Evolutionary conservation across 192 early-diverging fungal genomes (phyloP).

Genomic region (Coemansia erecta): DNA sequence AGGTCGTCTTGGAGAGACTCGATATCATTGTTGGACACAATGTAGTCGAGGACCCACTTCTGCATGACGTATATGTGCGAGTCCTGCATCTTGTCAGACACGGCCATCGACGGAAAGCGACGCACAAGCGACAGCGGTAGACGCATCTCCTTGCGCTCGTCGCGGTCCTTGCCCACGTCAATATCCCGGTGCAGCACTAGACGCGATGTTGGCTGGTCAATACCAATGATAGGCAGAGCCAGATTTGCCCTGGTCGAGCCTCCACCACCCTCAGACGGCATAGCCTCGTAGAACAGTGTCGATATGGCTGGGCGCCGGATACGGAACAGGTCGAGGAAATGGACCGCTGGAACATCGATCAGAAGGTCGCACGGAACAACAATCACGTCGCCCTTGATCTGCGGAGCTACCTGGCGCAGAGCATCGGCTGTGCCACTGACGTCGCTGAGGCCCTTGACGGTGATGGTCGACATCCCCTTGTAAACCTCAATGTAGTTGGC

Average conservation of each 20-base stretch:
- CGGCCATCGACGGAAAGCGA: constrained; percentile 76
- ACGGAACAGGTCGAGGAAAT: constrained; percentile 82
- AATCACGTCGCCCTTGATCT: constrained; percentile 90
- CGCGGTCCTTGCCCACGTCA: constrained; percentile 4
- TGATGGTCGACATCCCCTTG: constrained; percentile 58
- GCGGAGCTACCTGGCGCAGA: constrained; percentile 72
- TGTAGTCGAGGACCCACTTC: constrained; percentile 87
- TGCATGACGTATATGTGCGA: constrained; percentile 93
- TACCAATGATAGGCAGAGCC: constrained; percentile 32
- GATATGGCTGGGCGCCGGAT: constrained; percentile 76
- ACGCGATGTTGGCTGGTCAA: constrained; percentile 52
- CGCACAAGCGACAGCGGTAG: constrained; percentile 57
- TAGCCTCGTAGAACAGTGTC: constrained; percentile 78
- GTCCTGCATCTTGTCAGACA: constrained; percentile 83
- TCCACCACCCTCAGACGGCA: constrained; percentile 68
- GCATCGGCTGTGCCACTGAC: constrained; percentile 80
- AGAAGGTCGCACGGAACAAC: constrained; percentile 90
- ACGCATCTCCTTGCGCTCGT: constrained; percentile 12
- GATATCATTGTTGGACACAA: constrained; percentile 63
- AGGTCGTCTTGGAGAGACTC: constrained; percentile 81
- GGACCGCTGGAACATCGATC: constrained; percentile 78
- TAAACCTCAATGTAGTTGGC: constrained; percentile 49
- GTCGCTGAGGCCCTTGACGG: constrained; percentile 49
- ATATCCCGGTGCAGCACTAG: constrained; percentile 43
- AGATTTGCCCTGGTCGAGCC: constrained; percentile 38